Evolutionary conservation across 2,329 filamentous ascomycete genomes (phyloP).

Genomic region (Colletotrichum tabaci): DNA sequence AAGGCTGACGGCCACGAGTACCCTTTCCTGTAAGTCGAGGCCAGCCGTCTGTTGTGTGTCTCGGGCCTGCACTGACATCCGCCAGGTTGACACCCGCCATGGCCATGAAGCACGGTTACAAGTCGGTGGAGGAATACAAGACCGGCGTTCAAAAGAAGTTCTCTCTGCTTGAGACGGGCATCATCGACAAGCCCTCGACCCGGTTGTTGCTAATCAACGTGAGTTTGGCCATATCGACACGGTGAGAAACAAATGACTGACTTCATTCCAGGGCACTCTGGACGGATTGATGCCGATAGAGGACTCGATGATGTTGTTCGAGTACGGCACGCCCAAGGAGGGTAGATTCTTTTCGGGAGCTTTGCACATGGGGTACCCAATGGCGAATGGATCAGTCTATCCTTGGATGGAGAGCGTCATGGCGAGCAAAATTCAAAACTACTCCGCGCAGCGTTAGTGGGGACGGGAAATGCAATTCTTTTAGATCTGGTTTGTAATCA

Average conservation of each 20-base stretch:
- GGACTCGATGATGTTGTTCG: conserved; percentile 75
- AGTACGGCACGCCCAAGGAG: conserved; percentile 77
- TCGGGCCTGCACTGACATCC: conserved; percentile 11
- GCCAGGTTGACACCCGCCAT: conserved; percentile 67
- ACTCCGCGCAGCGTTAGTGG: background rate
- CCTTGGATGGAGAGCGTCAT: conserved; percentile 74
- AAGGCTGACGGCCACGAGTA: conserved; percentile 77
- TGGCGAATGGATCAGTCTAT: conserved; percentile 70
- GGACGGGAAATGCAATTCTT: background rate
- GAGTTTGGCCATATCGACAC: conserved; percentile 45
- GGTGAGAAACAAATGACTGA: background rate
- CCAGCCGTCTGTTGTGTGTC: background rate
- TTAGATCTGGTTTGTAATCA: background rate
- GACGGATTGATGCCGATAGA: conserved; percentile 79
- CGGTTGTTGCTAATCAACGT: conserved; percentile 74
- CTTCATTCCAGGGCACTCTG: conserved; percentile 64
- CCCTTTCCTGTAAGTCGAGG: conserved; percentile 65
- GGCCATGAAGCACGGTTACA: conserved; percentile 75
- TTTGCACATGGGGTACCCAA: conserved; percentile 78
- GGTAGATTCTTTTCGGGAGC: conserved; percentile 72
- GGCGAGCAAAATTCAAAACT: conserved; percentile 46
- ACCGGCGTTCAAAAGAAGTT: conserved; percentile 71
- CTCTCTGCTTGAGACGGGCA: conserved; percentile 72
- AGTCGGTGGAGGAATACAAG: conserved; percentile 68
- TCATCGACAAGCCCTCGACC: conserved; percentile 69